Conservation (phyloP, 306 rosid species). For the Prunus salicina region DNA sequence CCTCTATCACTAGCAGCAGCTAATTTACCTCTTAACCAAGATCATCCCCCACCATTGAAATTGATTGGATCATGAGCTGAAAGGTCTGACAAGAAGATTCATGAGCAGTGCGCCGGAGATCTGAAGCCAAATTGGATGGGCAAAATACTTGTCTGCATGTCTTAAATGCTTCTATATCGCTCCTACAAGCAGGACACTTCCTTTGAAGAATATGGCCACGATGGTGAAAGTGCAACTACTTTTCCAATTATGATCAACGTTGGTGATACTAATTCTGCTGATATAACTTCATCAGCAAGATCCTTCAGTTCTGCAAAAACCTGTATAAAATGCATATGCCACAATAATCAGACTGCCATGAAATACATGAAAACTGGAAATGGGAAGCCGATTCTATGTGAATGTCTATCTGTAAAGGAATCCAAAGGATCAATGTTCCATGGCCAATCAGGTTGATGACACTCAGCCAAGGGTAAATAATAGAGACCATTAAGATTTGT, state of each 20-base stretch:
- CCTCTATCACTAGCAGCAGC: not conserved
- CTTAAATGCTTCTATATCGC: conserved; percentile 23
- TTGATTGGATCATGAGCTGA: not conserved
- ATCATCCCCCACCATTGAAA: not conserved
- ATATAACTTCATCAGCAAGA: conserved; percentile 60
- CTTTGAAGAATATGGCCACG: conserved; percentile 55
- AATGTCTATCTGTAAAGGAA: not conserved
- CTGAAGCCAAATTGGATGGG: conserved; percentile 3
- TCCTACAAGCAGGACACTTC: conserved; percentile 51
- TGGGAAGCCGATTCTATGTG: not conserved
- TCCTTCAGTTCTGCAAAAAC: conserved; percentile 79
- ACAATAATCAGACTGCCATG: conserved; percentile 19
- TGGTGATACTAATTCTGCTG: conserved; percentile 67
- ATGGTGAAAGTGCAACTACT: conserved; percentile 85
- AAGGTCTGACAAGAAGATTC: not conserved
- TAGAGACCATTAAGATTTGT: not conserved
- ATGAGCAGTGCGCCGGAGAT: not conserved
- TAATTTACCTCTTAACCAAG: not conserved
- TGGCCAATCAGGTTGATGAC: not conserved
- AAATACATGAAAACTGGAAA: not conserved
- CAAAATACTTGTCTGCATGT: not conserved
- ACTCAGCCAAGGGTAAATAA: not conserved
- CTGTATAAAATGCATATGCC: conserved; percentile 41
- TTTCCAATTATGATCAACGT: conserved; percentile 83
- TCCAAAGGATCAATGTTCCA: not conserved